Conservation (phyloP, 164 flowering plant genomes). For the Stephania cephalantha region DNA sequence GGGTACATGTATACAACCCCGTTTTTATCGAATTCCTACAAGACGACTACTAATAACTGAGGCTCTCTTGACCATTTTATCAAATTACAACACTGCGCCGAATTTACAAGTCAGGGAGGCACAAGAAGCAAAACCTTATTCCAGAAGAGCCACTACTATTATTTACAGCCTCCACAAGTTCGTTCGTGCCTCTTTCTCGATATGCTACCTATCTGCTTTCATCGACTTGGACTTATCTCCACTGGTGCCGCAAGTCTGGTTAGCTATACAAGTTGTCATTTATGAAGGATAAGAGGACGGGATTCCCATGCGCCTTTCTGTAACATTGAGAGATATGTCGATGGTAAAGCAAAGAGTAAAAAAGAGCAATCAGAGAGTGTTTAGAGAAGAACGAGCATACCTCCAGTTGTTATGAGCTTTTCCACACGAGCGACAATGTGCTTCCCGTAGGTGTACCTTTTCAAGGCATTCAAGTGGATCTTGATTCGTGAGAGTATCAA, state of each 20-base stretch:
- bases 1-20: neutral
- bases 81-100: constrained; percentile 5
- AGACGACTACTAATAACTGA: neutral
- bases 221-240: constrained; percentile 12
- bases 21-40: constrained; percentile 2
- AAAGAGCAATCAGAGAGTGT: neutral
- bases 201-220: constrained; percentile 2
- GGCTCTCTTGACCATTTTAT: neutral
- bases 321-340: constrained; percentile 4
- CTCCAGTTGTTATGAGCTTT: constrained; percentile 78
- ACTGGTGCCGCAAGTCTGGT: constrained; percentile 22
- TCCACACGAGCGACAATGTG: constrained; percentile 89
- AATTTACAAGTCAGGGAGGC: constrained; percentile 8
- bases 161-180: constrained; percentile 10
- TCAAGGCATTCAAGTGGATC: constrained; percentile 67
- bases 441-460: constrained; percentile 79
- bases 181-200: neutral
- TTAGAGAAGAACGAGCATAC: constrained; percentile 23
- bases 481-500: constrained; percentile 69
- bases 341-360: neutral
- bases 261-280: constrained; percentile 37
- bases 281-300: constrained; percentile 25
- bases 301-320: constrained; percentile 51
- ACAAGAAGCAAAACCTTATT: constrained; percentile 17
- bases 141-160: constrained; percentile 11